A percentile compares a stretch with the other conserved stretches of the same genome.
These are phyloP conservation scores for Pisolithus microcarpus DNA, from an alignment of 768 basidiomycete species.

Conservation along the genomic window DNA sequence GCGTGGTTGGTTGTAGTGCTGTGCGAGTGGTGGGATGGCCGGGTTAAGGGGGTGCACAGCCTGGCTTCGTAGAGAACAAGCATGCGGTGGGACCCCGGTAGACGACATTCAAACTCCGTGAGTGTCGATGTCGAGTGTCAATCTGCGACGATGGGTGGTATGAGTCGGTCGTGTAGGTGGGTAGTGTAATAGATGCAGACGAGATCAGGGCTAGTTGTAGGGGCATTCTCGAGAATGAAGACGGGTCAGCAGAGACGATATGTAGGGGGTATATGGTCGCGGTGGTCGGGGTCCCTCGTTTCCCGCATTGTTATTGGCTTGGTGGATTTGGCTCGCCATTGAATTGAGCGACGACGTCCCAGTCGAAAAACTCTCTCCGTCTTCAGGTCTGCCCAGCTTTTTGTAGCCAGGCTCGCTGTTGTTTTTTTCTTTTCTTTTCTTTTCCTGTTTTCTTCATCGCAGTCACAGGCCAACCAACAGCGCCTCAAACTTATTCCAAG, in stretches of 20 bases:
- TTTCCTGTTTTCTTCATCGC: neutral
- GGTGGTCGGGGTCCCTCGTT: slow-evolving; percentile 5
- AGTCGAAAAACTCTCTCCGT: slow-evolving; percentile 15
- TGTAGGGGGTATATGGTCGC: too few relatives aligned
- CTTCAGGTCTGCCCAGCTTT: slow-evolving; percentile 18
- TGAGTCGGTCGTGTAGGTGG: slow-evolving; percentile 12
- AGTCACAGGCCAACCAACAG: slow-evolving; percentile 15
- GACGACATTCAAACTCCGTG: slow-evolving; percentile 26
- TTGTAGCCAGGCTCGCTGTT: slow-evolving; percentile 14
- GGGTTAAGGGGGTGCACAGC: neutral
- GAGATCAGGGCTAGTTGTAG: neutral
- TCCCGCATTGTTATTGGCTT: slow-evolving; percentile 19
- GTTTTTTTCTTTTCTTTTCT: slow-evolving; percentile 5
- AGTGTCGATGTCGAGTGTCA: slow-evolving; percentile 3
- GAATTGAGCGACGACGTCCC: slow-evolving; percentile 16
- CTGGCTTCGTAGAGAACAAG: neutral
- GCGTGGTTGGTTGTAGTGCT: neutral
- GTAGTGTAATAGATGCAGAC: slow-evolving; percentile 2
- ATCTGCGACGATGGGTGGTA: neutral
- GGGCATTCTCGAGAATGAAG: too few relatives aligned
- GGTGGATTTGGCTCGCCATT: slow-evolving; percentile 15
- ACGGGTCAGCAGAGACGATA: too few relatives aligned
- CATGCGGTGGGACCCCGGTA: slow-evolving; percentile 23
- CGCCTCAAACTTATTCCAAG: slow-evolving; percentile 13
- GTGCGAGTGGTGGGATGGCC: neutral